Evolutionary conservation across 805 yeast species (phyloP), one percentile per base, ranked within the genome.

Genomic region (Ogataea methylovora): DNA sequence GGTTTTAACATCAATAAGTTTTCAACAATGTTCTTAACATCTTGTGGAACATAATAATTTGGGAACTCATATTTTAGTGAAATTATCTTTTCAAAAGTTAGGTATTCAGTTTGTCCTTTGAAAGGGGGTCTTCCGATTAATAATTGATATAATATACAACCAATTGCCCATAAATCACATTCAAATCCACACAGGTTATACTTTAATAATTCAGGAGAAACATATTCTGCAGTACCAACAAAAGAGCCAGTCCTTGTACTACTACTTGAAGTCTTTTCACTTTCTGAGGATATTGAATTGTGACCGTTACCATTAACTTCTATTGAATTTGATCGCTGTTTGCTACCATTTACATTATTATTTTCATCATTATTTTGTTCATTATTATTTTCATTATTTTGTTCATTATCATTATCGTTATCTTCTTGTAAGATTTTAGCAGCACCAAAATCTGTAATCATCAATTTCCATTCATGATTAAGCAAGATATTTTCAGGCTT

Each of bases 361-460:
- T 9, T 23, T 26, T 10, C 24, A 5, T 29, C 40, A 12, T 28
- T 21, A 6, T 25, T 19, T 24, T 58, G 18, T 15, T 13, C 25
- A 32, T 12, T 40, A 40, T 18, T 27, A 32, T 11, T 16, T 12
- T 65, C 60, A 24, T 54, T 61, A 20, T 60, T 14, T 65, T 58
- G 18, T 15, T 13, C 25, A 32, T 12, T 40, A 40, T 18, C 25
- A 32, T 11, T 16, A 12, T 65, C 60, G 24, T 54, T 61, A 20
- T 60, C 67, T n/a, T 51, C 55, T 2, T 72, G 73, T 12, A 84
- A 60, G 5, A 85, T 63, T 54, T 84, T 86, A 1, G 97, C 98
- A n/a, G 97, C 95, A 9, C 98, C 98, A 58, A 92, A 92, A 60
- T 92, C 98, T 2, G 97, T 92, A 37, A 92, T 79, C 72, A 88